A percentile compares a stretch with the other conserved stretches of the same genome.
Conservation (phyloP, 257 asterid species). For the Datura wrightii region DNA sequence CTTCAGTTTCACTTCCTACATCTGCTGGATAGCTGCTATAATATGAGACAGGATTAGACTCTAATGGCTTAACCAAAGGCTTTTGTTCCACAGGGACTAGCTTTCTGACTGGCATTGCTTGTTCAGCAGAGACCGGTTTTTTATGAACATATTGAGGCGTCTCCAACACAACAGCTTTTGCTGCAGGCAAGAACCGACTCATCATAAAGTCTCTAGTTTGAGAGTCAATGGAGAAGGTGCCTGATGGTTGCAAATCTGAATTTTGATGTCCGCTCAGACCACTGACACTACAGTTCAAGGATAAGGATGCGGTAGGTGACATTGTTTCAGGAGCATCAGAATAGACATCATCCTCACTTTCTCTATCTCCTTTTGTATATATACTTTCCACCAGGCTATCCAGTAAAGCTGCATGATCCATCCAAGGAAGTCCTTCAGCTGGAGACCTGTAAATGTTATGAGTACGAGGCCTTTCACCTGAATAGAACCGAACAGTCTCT, state of each 20-base stretch:
- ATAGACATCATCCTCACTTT: constrained; percentile 55
- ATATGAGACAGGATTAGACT: constrained; percentile 44
- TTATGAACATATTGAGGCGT: constrained; percentile 62
- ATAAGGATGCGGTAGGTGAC: constrained; percentile 59
- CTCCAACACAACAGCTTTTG: constrained; percentile 83
- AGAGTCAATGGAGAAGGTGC: constrained; percentile 57
- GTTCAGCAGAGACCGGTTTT: constrained; percentile 52
- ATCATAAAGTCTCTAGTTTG: constrained; percentile 86
- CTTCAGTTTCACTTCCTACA: constrained; percentile 65
- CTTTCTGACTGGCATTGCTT: constrained; percentile 54
- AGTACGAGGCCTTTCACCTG: constrained; percentile 65
- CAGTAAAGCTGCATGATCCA: constrained; percentile 77
- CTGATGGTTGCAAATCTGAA: constrained; percentile 59
- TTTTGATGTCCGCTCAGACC: constrained; percentile 68
- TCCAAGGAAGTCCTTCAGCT: constrained; percentile 49
- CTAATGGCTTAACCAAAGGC: constrained; percentile 55
- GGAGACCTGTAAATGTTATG: constrained; percentile 50
- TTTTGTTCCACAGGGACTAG: constrained; percentile 58
- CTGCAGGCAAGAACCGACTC: constrained; percentile 88
- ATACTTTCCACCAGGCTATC: constrained; percentile 72
- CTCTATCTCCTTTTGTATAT: constrained; percentile 58
- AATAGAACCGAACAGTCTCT: constrained; percentile 49
- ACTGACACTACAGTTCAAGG: constrained; percentile 68
- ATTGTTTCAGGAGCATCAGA: constrained; percentile 66
- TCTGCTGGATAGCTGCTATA: constrained; percentile 47